Percentiles rank a stretch among this genome's conserved stretches.
phyloP scores from a whole-genome alignment of 2,329 filamentous ascomycete species.

The Fusarium phyllophilum region DNA sequence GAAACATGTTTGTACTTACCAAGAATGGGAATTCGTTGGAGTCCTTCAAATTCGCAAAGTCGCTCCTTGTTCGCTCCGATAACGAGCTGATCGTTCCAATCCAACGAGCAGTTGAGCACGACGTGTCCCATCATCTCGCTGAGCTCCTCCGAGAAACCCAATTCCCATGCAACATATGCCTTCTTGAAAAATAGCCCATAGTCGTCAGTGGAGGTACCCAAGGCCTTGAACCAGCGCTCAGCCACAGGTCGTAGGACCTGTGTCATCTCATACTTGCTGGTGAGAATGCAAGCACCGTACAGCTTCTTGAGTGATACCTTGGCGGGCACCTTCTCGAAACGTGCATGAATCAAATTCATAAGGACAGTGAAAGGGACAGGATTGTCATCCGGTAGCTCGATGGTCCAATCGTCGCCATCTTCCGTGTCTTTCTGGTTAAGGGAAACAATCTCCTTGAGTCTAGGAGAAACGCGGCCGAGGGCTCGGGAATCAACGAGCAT shows the following conservation, averaged over 20 bases:
- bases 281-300: constrained; percentile 15
- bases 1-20: neutral
- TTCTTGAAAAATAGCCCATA: neutral
- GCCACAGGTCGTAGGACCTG: constrained; percentile 23
- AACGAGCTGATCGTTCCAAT: constrained; percentile 2
- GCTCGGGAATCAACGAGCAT: constrained; percentile 27
- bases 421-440: neutral
- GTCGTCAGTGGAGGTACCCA: neutral
- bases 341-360: constrained; percentile 20
- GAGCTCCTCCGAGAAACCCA: constrained; percentile 16
- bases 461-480: constrained; percentile 9
- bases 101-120: neutral
- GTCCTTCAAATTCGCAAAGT: neutral
- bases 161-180: constrained; percentile 28
- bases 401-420: neutral
- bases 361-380: constrained; percentile 6
- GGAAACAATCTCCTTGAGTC: neutral
- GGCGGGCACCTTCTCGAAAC: constrained; percentile 2
- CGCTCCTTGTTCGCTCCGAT: neutral
- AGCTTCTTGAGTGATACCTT: constrained; percentile 3
- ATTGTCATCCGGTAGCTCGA: constrained; percentile 10
- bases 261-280: constrained; percentile 31
- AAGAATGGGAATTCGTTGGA: constrained; percentile 14
- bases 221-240: constrained; percentile 12
- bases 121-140: neutral